Evolutionary conservation across 2,329 filamentous ascomycete species (phyloP).

Genomic region (Aaosphaeria arxii): DNA sequence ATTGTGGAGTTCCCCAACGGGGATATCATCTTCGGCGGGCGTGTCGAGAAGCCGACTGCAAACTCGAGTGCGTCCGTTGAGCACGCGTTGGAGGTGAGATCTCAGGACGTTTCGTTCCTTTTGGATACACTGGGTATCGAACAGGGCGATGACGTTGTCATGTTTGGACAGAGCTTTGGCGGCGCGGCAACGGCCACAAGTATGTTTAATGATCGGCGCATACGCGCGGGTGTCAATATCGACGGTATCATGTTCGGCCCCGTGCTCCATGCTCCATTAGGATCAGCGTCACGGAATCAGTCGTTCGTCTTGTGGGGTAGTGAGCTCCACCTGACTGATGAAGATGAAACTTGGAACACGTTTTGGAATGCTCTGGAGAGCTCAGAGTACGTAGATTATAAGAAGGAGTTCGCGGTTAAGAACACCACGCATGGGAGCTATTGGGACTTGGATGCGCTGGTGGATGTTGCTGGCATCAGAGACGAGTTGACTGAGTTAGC

Average conservation of each 20-base stretch:
- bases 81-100: conserved; percentile 10
- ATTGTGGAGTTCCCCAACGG: conserved; percentile 48
- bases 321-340: conserved; percentile 4
- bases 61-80: conserved; percentile 11
- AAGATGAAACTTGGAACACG: conserved; percentile 6
- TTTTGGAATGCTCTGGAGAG: conserved; percentile 6
- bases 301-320: conserved; percentile 10
- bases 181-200: conserved; percentile 23
- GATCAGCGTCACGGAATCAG: neutral
- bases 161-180: conserved; percentile 31
- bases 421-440: conserved; percentile 9
- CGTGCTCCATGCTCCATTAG: conserved; percentile 6
- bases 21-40: conserved; percentile 9
- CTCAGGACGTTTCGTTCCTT: conserved; percentile 12
- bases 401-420: conserved; percentile 8
- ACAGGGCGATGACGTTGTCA: conserved; percentile 4
- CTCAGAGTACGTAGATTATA: conserved; percentile 4
- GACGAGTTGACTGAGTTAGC: conserved; percentile 7
- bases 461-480: conserved; percentile 8
- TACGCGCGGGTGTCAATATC: conserved; percentile 25
- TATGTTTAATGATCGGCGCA: conserved; percentile 20
- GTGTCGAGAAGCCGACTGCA: conserved; percentile 4
- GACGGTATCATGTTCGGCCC: conserved; percentile 23
- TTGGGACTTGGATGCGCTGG: conserved; percentile 12
- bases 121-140: conserved; percentile 6